Evolutionary conservation across 2,329 filamentous ascomycete species (phyloP), one percentile per base, ranked within the genome.

Genomic region (Sodiomyces alkalinus): DNA sequence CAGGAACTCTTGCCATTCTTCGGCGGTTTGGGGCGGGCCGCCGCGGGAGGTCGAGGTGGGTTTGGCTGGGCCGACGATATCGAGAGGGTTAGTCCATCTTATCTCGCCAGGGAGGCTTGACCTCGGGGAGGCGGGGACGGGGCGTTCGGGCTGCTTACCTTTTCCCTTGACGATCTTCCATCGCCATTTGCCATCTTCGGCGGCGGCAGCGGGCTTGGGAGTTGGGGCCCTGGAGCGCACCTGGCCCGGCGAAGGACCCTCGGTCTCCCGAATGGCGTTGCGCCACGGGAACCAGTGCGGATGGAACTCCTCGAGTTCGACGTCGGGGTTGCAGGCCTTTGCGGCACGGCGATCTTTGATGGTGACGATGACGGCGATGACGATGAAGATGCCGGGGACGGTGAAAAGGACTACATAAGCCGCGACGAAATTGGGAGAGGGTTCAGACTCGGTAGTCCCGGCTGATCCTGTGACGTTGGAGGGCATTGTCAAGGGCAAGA

Each of bases 231-330:
- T 10, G 21, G 5, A 12, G 21, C 11, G 21, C 11, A 5, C 11
- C 6, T 10, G 21, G 6, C 6, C 21, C 11, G 21, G 5, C 6
- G 6, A 6, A 22, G 23, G 23, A 17, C 27, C 33, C 16, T 31
- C 33, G n/a, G 22, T 29, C n/a, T 33, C 28, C 11, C 30, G 27
- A 18, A 33, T 24, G 20, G 27, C 27, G 16, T 34, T 32, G 20
- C 27, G 27, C 34, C 34, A 36, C 24, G 34, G 34, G 26, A 38
- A 37, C 34, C 34, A 37, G 14, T 18, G 31, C 12, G 17, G 22
- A 7, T 28, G 17, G 22, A 23, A 27, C 7, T 23, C 10, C 15
- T 32, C 31, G 28, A 38, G 30, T 34, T 38, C 36, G 7, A 38
- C 31, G 15, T 37, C 31, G 13, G 19, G 7, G 20, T 27, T 11